Evolutionary conservation across 148 eudicot genomes (phyloP), one percentile per base, ranked within the genome.

Genomic region (Simmondsia chinensis): DNA sequence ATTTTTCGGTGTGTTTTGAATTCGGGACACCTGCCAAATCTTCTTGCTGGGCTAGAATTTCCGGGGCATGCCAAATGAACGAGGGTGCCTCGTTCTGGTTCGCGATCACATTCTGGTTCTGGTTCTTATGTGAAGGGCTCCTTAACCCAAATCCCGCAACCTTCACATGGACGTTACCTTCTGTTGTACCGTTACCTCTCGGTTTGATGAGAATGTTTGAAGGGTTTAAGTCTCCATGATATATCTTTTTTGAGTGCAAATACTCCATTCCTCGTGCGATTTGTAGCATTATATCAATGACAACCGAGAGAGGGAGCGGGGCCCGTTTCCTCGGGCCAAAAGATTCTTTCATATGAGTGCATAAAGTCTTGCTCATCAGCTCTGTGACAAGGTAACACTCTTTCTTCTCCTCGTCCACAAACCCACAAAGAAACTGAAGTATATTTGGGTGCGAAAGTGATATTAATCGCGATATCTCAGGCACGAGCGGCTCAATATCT

Each of bases 221-320:
- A 33, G 91, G 87, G 47, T 68, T 78, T 26, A 86, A 52, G 24
- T 81, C 69, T 8, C 95, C 86, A 11, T 77, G 95, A 25, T 60
- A 70, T 39, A 85, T 72, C 21, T 75, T 56, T 48, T 77, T 77
- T 1, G 86, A 77, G 42, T 80, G 89, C 26, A 81, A 77, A 66
- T 86, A 86, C 39, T 86, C 95, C 91, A 86, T 75, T 14, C 91
- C 95, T 73, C 95, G 56, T 24, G 91, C 86, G 36, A 86, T 73
- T 69, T 86, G 95, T 45, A 81, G 80, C 86, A 86, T 75, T 34
- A 78, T 62, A 59, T 86, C 91, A 19, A 86, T 67, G 2, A 74
- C 81, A 34, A 61, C 76, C 15, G 71, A 66, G 35, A 73, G 64
- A 48, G 87, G 40, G 30, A 78, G 68, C 9, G 83, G 73, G 20